These are phyloP conservation scores for Cubamyces lactineus DNA, from an alignment of 768 basidiomycete genomes.

Conservation along the genomic window DNA sequence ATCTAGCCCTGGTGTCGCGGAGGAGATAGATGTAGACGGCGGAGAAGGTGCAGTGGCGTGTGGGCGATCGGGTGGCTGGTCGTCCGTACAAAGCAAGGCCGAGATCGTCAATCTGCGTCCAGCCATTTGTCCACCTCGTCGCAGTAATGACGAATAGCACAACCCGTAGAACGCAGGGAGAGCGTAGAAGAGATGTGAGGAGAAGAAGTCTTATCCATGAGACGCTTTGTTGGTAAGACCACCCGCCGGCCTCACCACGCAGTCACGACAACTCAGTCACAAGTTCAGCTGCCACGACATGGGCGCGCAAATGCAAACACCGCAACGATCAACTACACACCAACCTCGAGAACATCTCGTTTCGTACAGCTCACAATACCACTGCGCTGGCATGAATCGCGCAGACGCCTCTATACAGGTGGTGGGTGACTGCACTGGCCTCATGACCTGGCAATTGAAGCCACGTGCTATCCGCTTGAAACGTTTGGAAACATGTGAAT, in stretches of 20 bases:
- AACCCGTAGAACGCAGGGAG: no score
- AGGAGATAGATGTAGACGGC: background rate
- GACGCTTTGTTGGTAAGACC: background rate
- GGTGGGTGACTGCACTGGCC: no score
- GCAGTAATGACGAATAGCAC: background rate
- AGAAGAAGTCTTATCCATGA: background rate
- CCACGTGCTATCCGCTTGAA: background rate
- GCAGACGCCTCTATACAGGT: no score
- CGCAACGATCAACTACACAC: no score
- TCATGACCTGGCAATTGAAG: no score
- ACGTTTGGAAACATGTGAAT: conserved; percentile 11
- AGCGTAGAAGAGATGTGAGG: background rate
- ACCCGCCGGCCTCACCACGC: conserved; percentile 4
- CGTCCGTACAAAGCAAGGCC: conserved; percentile 67
- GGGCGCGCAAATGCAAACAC: background rate
- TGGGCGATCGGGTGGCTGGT: conserved; percentile 27
- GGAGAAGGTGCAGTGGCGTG: conserved; percentile 12
- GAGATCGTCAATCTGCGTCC: conserved; percentile 77
- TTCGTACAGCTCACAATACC: no score
- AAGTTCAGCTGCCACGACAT: background rate
- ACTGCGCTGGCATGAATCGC: no score
- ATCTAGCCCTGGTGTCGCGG: conserved; percentile 1
- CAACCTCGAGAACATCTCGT: no score
- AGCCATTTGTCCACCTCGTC: conserved; percentile 46
- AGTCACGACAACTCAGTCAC: conserved; percentile 14